Evolutionary conservation across 768 basidiomycete genomes (phyloP), one percentile per base, ranked within the genome.

Genomic region (Leccinum rimulosum): DNA sequence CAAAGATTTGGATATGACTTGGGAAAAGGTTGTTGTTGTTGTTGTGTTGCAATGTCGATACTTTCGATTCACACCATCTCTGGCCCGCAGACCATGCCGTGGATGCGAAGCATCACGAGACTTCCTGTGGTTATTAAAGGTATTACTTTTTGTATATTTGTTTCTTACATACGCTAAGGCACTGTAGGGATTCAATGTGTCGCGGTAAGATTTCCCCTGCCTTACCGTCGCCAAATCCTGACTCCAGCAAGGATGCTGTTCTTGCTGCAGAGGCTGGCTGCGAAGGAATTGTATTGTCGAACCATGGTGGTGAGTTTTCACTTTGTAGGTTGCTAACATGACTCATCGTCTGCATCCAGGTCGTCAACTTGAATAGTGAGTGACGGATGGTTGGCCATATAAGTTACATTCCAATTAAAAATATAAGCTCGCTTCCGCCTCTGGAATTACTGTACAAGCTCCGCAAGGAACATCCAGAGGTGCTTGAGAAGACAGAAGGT

Each of bases 281-380:
- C 15, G 87, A 95, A 56, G 95, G 90, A 6, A 93, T 98, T 61
- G 79, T 95, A 56, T 74, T 98, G 8, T 92, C 89, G 1, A 98
- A 98, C 63, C 95, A 98, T 65, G 95, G 95, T 57, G 95, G 92
- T 82, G 66, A 65, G 74, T 17, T 50, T 43, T 15, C 51, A 28
- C 6, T 53, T 51, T 12, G 35, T 5, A 47, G 45, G 50, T 25
- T 31, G 12, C 17, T 25, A 36, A 52, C 7, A 11, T 35, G 48
- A 35, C 53, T 62, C 25, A 62, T 54, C n/a, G 35, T 53, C 33
- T 17, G 48, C 14, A 55, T 30, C 43, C 52, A 65, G 88, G 89
- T 45, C 82, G 93, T 25, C 91, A 95, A 72, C 75, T 95, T 53
- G 91, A 94, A 55, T 91, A 84, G 89, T 90, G 68, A 71, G 84